These are phyloP conservation scores for Brasenia schreberi DNA, from an alignment of 164 flowering plant genomes.

Conservation along the genomic window DNA sequence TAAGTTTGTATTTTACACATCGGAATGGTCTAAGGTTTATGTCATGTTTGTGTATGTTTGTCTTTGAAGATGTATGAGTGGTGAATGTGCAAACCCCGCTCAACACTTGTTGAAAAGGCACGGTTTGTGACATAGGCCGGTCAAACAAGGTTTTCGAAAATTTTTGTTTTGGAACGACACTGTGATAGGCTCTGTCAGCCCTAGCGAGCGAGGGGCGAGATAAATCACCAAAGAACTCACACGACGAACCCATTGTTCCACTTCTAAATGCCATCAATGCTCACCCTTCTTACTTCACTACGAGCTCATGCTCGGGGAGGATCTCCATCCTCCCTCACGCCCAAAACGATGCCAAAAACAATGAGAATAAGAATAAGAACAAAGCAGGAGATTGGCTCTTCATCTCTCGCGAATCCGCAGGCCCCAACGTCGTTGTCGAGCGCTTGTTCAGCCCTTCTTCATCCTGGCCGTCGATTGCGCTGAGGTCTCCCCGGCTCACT, in stretches of 20 bases:
- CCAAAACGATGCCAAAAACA: constrained; percentile 12
- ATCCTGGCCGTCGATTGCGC: constrained; percentile 57
- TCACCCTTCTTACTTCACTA: constrained; percentile 75
- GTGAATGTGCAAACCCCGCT: too few species aligned
- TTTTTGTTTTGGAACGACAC: too few species aligned
- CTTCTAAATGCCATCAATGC: constrained; percentile 49
- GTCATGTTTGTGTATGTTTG: too few species aligned
- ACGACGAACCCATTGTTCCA: constrained; percentile 67
- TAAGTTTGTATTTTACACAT: too few species aligned
- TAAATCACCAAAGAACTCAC: constrained; percentile 73
- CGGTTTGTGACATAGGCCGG: too few species aligned
- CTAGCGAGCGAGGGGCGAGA: constrained; percentile 31
- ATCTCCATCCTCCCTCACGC: constrained; percentile 81
- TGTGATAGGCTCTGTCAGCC: constrained; percentile 20
- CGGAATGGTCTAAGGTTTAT: too few species aligned
- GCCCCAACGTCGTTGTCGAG: constrained; percentile 30
- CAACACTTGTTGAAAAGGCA: too few species aligned
- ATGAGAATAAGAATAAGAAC: constrained; percentile 23
- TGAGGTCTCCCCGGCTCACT: constrained; percentile 43
- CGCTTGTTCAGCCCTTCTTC: constrained; percentile 26
- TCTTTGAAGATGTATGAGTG: too few species aligned
- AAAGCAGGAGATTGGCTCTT: constrained; percentile 73
- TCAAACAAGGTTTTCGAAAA: too few species aligned
- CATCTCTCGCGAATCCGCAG: constrained; percentile 56
- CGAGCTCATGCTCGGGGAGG: constrained; percentile 95